These are phyloP conservation scores for Penicillium sp. DNA, from an alignment of 2,329 filamentous ascomycete genomes.

Conservation along the genomic window DNA sequence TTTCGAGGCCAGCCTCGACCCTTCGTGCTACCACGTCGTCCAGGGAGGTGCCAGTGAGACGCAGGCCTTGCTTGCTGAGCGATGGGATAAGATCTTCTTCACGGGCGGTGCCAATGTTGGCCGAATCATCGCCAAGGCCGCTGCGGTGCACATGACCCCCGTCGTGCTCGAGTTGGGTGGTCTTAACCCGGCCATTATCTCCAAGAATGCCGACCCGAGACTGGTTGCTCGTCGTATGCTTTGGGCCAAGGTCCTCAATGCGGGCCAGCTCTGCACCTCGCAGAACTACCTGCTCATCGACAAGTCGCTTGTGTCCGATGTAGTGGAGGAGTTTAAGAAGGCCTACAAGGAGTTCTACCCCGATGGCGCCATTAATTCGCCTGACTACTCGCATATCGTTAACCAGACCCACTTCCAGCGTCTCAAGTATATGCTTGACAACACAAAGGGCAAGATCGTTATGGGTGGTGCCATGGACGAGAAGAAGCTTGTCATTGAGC, in stretches of 20 bases:
- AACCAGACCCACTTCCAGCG: slow-evolving; percentile 75
- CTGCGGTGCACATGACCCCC: slow-evolving; percentile 81
- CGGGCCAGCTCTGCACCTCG: slow-evolving; percentile 85
- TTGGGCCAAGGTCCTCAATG: slow-evolving; percentile 83
- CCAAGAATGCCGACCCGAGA: slow-evolving; percentile 71
- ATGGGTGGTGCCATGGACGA: slow-evolving; percentile 81
- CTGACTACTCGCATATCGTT: slow-evolving; percentile 75
- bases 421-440: slow-evolving; percentile 87
- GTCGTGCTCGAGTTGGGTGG: slow-evolving; percentile 87
- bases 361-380: slow-evolving; percentile 69
- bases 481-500: slow-evolving; percentile 76
- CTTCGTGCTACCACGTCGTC: slow-evolving; percentile 67
- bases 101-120: slow-evolving; percentile 76
- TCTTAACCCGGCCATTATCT: slow-evolving; percentile 85
- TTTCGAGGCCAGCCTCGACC: slow-evolving; percentile 70
- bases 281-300: slow-evolving; percentile 92
- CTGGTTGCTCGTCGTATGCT: slow-evolving; percentile 78
- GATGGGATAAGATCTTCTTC: slow-evolving; percentile 98
- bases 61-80: slow-evolving; percentile 74
- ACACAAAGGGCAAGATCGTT: slow-evolving; percentile 75
- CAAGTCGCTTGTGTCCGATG: slow-evolving; percentile 63
- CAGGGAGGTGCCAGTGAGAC: slow-evolving; percentile 80
- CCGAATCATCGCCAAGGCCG: slow-evolving; percentile 83
- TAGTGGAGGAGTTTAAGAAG: slow-evolving; percentile 69
- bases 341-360: slow-evolving; percentile 77